Base-by-base conservation (phyloP, 345 rosid species). In the Heritiera littoralis region DNA sequence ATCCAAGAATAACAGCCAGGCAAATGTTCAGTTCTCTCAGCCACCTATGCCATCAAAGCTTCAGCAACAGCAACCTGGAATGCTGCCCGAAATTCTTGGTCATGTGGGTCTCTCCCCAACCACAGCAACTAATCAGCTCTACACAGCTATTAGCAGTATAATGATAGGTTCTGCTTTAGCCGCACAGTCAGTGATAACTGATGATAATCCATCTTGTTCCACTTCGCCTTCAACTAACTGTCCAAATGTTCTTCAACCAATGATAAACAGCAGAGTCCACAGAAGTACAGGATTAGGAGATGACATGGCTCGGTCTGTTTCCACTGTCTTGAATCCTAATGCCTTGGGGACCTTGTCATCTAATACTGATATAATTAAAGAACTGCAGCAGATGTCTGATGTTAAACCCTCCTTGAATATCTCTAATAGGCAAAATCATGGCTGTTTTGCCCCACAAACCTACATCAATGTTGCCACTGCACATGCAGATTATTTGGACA, bases 121-220 rank as follows among this genome's bases (percentile, higher is more conserved):
- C 41, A 66, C 86, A 15, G 73, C 80, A 66, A 30, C 58, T 46
- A 87, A 83, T 84, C 92, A 82, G 20, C 64, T 65, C 28, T 59
- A 84, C 55, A 49, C 84, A 35, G 75, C 84, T 59, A 83, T 87
- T 67, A 49, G 82, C 79, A 74, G 79, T 82, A 66, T 86, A 72
- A 65, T 84, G 71, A 77, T 75, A 20, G 84, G 85, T 35, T 85
- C 84, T 63, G 84, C 78, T 1, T 85, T 76, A 75, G 86, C 81
- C 13, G 87, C 89, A 61, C 89, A 79, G 30, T 89, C 97, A 78
- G 88, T 76, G 38, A 78, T 89, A 51, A 86, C 89, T 68, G 90
- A 87, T 81, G 91, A 89, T 66, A 69, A 86, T 74, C 94, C 93
- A 38, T 90, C 91, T 56, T 83, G 90, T 88, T 88, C 92, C 35